Percentiles rank a stretch among this genome's conserved stretches.
phyloP scores from a whole-genome alignment of 75 land plant genomes.

The Adiantum capillusveneris region DNA sequence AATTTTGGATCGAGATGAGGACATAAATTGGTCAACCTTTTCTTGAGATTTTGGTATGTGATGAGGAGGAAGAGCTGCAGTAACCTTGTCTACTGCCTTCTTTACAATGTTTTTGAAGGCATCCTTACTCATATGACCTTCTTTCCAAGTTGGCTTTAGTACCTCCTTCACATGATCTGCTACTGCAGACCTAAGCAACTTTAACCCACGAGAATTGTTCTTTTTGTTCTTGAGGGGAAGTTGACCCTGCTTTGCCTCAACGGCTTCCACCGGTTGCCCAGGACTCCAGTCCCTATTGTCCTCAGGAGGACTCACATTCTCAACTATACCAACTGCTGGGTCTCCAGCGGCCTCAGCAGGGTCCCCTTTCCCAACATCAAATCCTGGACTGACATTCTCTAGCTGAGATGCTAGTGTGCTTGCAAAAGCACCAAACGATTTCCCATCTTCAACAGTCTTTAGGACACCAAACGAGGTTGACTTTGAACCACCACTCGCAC shows the following conservation, averaged over 20 bases:
- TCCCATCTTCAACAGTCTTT: slow-evolving; percentile 8
- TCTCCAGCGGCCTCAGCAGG: slow-evolving; percentile 21
- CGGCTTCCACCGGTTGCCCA: neutral
- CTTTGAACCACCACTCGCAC: neutral
- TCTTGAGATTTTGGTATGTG: slow-evolving; percentile 75
- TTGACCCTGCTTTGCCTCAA: neutral
- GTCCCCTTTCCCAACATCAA: slow-evolving; percentile 39
- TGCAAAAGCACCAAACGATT: neutral
- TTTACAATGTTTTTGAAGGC: slow-evolving; percentile 85
- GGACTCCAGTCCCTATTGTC: slow-evolving; percentile 3
- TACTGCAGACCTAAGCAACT: slow-evolving; percentile 60
- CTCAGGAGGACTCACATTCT: slow-evolving; percentile 10
- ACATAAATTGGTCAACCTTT: slow-evolving; percentile 61
- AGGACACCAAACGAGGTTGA: slow-evolving; percentile 10
- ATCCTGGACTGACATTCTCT: slow-evolving; percentile 13
- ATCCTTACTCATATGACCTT: slow-evolving; percentile 84
- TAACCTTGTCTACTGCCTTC: slow-evolving; percentile 90
- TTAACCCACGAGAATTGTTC: slow-evolving; percentile 55
- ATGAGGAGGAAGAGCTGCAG: slow-evolving; percentile 45
- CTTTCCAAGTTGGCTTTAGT: slow-evolving; percentile 88
- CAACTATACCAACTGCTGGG: slow-evolving; percentile 10
- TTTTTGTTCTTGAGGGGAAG: slow-evolving; percentile 6
- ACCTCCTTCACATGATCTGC: slow-evolving; percentile 84
- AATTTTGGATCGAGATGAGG: slow-evolving; percentile 58
- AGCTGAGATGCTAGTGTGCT: slow-evolving; percentile 9